phyloP scores from a whole-genome alignment of 192 early-diverging fungal species.

The Cetraspora pellucida region DNA sequence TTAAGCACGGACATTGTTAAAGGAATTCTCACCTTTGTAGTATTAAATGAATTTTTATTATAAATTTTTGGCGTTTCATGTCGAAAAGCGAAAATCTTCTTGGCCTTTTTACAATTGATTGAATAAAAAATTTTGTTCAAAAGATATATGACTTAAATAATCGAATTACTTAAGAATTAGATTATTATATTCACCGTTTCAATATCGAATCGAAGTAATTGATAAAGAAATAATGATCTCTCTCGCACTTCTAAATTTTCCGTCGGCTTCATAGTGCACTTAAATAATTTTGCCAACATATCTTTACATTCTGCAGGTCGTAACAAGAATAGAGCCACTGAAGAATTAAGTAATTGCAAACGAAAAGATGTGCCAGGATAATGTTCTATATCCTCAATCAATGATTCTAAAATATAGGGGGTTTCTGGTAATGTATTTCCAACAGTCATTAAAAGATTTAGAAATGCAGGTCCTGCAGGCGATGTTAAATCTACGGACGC shows the following conservation, averaged over 20 bases:
- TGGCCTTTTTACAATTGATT: not conserved
- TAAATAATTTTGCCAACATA: constrained; percentile 25
- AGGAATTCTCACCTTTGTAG: not conserved
- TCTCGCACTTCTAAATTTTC: constrained; percentile 11
- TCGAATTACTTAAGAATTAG: not conserved
- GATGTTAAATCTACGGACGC: not conserved
- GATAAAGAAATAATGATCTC: constrained; percentile 18
- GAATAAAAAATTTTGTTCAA: not conserved
- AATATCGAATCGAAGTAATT: constrained; percentile 12
- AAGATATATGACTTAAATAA: not conserved
- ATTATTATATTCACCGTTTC: constrained; percentile 3
- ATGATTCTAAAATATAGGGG: constrained; percentile 23
- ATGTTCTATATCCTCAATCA: constrained; percentile 12
- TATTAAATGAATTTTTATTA: not conserved
- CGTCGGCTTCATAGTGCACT: not conserved
- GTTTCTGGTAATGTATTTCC: constrained; percentile 5
- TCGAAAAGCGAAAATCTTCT: not conserved
- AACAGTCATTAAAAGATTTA: constrained; percentile 14
- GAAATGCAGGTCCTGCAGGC: constrained; percentile 16
- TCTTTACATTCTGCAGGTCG: constrained; percentile 21
- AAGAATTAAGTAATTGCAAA: constrained; percentile 10
- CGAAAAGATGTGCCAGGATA: constrained; percentile 18
- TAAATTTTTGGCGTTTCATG: not conserved
- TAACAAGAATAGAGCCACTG: constrained; percentile 17
- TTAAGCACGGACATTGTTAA: not conserved